A percentile compares a stretch with the other conserved stretches of the same genome.
Evolutionary conservation across 768 basidiomycete species (phyloP).

Genomic region (Leccinum arenicola): DNA sequence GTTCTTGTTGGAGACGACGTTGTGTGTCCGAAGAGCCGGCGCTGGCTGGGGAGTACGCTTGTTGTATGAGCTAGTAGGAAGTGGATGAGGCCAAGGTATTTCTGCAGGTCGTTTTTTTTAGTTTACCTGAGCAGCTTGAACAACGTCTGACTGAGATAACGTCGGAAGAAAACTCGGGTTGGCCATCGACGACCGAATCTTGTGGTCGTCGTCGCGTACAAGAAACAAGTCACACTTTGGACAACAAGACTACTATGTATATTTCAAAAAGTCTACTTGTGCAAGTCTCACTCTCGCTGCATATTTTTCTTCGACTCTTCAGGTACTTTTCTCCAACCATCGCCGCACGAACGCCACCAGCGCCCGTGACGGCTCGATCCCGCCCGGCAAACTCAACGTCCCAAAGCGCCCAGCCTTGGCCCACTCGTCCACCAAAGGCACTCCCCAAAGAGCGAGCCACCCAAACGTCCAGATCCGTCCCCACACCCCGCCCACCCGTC

Average conservation of each 20-base stretch:
- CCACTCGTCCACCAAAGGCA: conserved; percentile 43
- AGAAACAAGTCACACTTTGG: too few relatives aligned
- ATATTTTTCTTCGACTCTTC: too few relatives aligned
- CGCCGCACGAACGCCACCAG: conserved; percentile 28
- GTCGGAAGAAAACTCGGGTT: conserved; percentile 46
- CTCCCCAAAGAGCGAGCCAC: conserved; percentile 50
- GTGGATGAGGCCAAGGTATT: conserved; percentile 5
- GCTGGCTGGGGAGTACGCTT: conserved; percentile 56
- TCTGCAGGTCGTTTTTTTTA: conserved; percentile 13
- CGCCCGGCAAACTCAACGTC: conserved; percentile 9
- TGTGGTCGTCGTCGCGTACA: too few relatives aligned
- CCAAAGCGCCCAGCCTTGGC: conserved; percentile 15
- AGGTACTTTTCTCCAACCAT: background rate
- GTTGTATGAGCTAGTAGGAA: conserved; percentile 58
- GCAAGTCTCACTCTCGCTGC: too few relatives aligned
- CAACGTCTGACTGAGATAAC: conserved; percentile 49
- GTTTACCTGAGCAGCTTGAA: conserved; percentile 60
- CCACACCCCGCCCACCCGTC: conserved; percentile 40
- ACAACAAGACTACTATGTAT: too few relatives aligned
- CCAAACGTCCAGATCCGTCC: conserved; percentile 51
- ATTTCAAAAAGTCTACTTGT: too few relatives aligned
- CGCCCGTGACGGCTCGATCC: conserved; percentile 12
- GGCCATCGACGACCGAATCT: conserved; percentile 17
- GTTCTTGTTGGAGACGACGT: conserved; percentile 63
- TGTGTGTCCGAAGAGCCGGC: conserved; percentile 56